Percentiles rank a stretch among this genome's conserved stretches.
These are phyloP conservation scores for Alternaria sp. DNA, from an alignment of 2,329 filamentous ascomycete genomes.

Conservation along the genomic window DNA sequence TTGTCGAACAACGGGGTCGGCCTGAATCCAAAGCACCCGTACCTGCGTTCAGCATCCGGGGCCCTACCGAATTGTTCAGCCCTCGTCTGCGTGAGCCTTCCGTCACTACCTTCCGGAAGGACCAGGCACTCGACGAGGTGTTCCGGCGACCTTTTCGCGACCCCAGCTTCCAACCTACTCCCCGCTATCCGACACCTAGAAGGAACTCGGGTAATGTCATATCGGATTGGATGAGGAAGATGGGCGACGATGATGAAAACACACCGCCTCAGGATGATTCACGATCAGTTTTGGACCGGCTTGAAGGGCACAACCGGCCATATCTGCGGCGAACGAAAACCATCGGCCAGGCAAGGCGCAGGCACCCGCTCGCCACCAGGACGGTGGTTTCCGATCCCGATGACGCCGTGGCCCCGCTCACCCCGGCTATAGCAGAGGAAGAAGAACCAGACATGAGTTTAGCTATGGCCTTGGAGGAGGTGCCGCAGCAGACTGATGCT, in stretches of 20 bases:
- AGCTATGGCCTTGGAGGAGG: slow-evolving; percentile 53
- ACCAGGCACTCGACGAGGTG: slow-evolving; percentile 88
- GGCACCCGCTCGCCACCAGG: slow-evolving; percentile 61
- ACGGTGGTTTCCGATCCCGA: slow-evolving; percentile 68
- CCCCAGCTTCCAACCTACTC: slow-evolving; percentile 54
- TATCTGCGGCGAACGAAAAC: slow-evolving; percentile 62
- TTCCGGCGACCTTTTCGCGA: slow-evolving; percentile 75
- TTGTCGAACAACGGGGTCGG: slow-evolving; percentile 75
- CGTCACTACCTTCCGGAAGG: slow-evolving; percentile 86
- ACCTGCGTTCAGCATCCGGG: slow-evolving; percentile 53
- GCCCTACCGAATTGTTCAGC: slow-evolving; percentile 70
- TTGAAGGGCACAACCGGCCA: slow-evolving; percentile 63
- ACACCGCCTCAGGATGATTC: slow-evolving; percentile 70
- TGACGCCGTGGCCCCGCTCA: slow-evolving; percentile 44
- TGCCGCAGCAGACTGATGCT: slow-evolving; percentile 74
- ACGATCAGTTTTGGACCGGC: slow-evolving; percentile 64
- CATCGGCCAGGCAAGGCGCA: slow-evolving; percentile 44
- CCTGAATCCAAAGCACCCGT: slow-evolving; percentile 67
- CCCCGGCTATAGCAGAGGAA: slow-evolving; percentile 56
- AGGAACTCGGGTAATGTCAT: slow-evolving; percentile 82
- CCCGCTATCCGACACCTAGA: slow-evolving; percentile 61
- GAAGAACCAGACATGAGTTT: slow-evolving; percentile 53
- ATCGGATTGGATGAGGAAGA: slow-evolving; percentile 85
- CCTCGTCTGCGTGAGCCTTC: slow-evolving; percentile 85
- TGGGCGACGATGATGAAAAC: slow-evolving; percentile 67